Conservation (phyloP, 371 early-diverging fungal genomes). For the Coemansia sp. region DNA sequence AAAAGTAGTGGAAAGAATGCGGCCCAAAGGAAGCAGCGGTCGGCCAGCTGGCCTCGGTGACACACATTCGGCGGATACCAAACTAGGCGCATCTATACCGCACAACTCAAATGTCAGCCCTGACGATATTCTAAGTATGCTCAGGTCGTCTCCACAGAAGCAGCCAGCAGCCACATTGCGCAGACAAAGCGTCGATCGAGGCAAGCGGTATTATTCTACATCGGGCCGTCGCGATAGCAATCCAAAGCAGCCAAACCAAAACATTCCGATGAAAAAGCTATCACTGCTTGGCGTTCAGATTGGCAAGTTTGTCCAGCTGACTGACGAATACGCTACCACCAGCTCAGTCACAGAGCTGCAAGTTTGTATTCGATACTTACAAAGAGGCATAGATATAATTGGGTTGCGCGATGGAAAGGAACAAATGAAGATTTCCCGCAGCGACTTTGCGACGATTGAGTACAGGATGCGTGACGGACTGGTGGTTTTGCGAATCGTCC, state of each 20-base stretch:
- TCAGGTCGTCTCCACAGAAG: neutral
- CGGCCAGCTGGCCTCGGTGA: neutral
- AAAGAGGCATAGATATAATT: slow-evolving; percentile 8
- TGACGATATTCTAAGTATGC: neutral
- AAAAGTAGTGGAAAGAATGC: slow-evolving; percentile 11
- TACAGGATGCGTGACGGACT: neutral
- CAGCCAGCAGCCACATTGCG: neutral
- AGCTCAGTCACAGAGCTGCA: neutral
- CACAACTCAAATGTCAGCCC: neutral
- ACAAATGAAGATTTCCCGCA: slow-evolving; percentile 11
- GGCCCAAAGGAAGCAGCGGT: slow-evolving; percentile 4
- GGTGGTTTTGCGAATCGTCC: slow-evolving; percentile 24
- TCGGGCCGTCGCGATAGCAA: neutral
- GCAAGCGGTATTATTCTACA: neutral
- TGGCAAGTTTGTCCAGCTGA: slow-evolving; percentile 12
- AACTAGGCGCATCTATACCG: neutral
- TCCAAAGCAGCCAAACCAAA: neutral
- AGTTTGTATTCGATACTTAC: slow-evolving; percentile 13
- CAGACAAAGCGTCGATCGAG: neutral
- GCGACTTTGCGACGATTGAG: slow-evolving; percentile 24
- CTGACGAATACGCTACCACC: neutral
- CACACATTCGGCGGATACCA: neutral
- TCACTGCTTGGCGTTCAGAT: slow-evolving; percentile 25
- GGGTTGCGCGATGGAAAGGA: slow-evolving; percentile 21
- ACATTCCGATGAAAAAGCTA: slow-evolving; percentile 9